These are phyloP conservation scores for Fusarium fracticaudum DNA, from an alignment of 2,329 filamentous ascomycete genomes.

Conservation along the genomic window DNA sequence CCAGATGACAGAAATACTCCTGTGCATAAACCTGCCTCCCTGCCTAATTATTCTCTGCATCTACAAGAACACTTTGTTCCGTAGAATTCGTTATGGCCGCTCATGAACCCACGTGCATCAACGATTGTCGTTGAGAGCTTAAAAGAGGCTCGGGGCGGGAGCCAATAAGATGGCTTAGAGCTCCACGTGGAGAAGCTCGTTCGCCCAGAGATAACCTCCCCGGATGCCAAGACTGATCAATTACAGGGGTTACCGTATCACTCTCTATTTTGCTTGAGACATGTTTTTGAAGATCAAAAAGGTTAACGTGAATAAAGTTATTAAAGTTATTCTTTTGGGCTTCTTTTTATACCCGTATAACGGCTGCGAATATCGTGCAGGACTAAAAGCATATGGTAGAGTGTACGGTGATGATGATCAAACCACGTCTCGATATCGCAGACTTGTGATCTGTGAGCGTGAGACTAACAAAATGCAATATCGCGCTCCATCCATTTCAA, in stretches of 20 bases:
- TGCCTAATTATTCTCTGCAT: rapidly evolving
- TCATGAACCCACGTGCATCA: slow-evolving; percentile 28
- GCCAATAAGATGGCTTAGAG: slow-evolving; percentile 8
- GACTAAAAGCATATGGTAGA: background rate
- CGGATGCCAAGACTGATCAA: slow-evolving; percentile 21
- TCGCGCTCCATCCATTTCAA: background rate
- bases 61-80: too few species aligned
- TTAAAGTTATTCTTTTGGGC: background rate
- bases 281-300: background rate
- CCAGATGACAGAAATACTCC: background rate
- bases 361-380: background rate
- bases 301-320: background rate
- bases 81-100: background rate
- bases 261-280: background rate
- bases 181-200: slow-evolving; percentile 29
- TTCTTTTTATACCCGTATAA: background rate
- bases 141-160: slow-evolving; percentile 4
- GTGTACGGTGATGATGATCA: background rate
- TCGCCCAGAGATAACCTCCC: slow-evolving; percentile 14
- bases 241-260: background rate
- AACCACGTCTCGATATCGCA: background rate
- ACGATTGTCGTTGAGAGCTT: slow-evolving; percentile 23
- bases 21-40: rapidly evolving
- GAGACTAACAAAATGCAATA: background rate
- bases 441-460: rapidly evolving